Evolutionary conservation across 176 grass and related monocot genomes (phyloP).

Genomic region (Aechmea fasciata): DNA sequence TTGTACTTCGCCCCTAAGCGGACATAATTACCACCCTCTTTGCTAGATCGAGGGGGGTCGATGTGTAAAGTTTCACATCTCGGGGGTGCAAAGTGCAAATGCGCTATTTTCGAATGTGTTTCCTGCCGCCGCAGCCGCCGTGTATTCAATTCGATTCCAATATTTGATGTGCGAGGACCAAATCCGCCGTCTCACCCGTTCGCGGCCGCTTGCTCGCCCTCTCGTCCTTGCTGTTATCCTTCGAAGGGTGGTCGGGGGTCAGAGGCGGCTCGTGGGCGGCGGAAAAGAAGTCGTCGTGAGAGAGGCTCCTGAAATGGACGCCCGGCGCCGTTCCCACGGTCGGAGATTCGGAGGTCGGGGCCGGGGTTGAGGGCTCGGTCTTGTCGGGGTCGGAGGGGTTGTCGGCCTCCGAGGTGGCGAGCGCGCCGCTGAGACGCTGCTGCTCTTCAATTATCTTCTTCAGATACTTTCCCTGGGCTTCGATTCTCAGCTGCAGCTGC

Average conservation of each 20-base stretch:
- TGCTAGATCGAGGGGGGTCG: too few species aligned
- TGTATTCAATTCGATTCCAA: conserved; percentile 4
- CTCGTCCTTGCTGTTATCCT: conserved; percentile 15
- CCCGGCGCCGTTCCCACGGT: conserved; percentile 25
- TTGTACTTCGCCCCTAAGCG: too few species aligned
- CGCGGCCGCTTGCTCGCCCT: conserved; percentile 22
- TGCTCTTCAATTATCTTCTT: conserved; percentile 99
- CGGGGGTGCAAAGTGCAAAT: too few species aligned
- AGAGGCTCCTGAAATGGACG: conserved; percentile 34
- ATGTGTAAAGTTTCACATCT: too few species aligned
- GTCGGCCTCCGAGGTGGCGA: conserved; percentile 3
- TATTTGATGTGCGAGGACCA: conserved; percentile 6
- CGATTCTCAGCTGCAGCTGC: conserved; percentile 94
- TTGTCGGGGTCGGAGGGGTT: conserved; percentile 61
- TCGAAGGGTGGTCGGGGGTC: conserved; percentile 41
- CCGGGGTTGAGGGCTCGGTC: conserved; percentile 69
- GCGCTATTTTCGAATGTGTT: too few species aligned
- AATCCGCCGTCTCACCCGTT: neutral
- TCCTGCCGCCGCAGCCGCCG: too few species aligned
- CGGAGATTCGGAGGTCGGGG: conserved; percentile 57
- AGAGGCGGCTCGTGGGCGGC: conserved; percentile 32
- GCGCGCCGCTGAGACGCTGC: conserved; percentile 40
- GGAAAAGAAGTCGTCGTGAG: conserved; percentile 36
- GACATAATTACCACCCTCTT: too few species aligned
- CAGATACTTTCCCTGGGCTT: conserved; percentile 94